Evolutionary conservation across 2,329 filamentous ascomycete species (phyloP).

Genomic region (Venturia carpophila): DNA sequence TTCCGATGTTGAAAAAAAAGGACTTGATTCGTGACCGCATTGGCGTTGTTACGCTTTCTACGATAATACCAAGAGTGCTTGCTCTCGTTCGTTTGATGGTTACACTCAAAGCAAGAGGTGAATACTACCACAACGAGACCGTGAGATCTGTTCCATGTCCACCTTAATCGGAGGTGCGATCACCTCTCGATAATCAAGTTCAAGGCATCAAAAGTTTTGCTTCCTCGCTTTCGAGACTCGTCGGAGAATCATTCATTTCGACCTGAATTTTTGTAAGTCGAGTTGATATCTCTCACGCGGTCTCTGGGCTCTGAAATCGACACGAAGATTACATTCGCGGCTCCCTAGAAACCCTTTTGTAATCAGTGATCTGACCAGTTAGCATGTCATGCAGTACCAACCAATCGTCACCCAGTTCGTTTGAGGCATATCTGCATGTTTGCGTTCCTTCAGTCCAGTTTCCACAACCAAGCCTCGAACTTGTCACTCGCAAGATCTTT

Average conservation of each 20-base stretch:
- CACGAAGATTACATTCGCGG: neutral
- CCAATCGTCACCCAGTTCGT: neutral
- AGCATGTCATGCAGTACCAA: neutral
- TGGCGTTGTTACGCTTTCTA: too few species aligned
- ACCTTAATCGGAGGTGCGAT: neutral
- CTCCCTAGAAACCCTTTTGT: neutral
- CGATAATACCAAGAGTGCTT: too few species aligned
- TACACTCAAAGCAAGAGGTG: too few species aligned
- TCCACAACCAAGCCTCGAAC: conserved; percentile 21
- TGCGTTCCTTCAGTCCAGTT: neutral
- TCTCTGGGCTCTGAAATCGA: neutral
- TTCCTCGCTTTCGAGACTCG: neutral
- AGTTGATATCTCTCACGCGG: neutral
- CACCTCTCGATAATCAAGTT: neutral
- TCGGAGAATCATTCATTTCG: neutral
- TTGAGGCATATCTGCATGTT: neutral
- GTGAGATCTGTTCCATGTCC: neutral
- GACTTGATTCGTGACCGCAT: too few species aligned
- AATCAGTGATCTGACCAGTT: neutral
- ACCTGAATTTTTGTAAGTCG: neutral
- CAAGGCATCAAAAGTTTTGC: neutral
- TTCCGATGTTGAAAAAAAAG: too few species aligned
- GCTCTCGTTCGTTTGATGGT: too few species aligned
- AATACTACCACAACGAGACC: neutral
- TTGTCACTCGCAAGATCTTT: conserved; percentile 20